Conservation (phyloP, 2,329 filamentous ascomycete species). For the Chaetomium olivaceum region DNA sequence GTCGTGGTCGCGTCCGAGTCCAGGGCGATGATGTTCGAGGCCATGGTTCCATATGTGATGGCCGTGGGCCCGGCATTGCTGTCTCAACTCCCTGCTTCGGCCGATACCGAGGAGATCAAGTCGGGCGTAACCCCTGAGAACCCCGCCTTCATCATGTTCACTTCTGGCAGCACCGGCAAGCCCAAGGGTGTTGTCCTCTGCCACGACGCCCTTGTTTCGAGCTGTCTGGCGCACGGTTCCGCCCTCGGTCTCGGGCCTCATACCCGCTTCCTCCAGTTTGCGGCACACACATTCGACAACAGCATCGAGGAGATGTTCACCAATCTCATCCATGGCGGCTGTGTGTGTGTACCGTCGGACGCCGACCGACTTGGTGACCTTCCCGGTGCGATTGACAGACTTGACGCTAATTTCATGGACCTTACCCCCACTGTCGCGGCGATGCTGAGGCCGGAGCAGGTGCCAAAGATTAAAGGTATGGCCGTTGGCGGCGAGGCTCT, state of each 20-base stretch:
- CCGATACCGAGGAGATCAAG: neutral
- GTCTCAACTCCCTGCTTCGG: neutral
- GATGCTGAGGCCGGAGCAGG: conserved; percentile 31
- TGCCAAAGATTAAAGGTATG: conserved; percentile 34
- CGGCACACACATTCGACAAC: conserved; percentile 45
- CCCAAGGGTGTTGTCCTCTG: conserved; percentile 53
- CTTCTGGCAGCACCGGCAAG: conserved; percentile 54
- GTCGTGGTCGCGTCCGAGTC: conserved; percentile 28
- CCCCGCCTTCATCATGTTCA: conserved; percentile 48
- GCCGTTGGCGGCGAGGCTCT: conserved; percentile 35
- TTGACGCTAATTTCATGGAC: conserved; percentile 34
- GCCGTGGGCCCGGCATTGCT: conserved; percentile 20
- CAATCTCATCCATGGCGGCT: conserved; percentile 43
- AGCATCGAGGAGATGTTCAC: conserved; percentile 44
- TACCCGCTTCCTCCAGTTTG: conserved; percentile 36
- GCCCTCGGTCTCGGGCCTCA: conserved; percentile 22
- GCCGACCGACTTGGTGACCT: conserved; percentile 43
- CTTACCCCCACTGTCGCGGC: conserved; percentile 36
- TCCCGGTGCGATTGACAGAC: conserved; percentile 33
- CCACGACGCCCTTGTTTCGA: conserved; percentile 34
- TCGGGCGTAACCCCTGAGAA: conserved; percentile 19
- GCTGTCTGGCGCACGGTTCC: conserved; percentile 26
- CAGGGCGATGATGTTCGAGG: conserved; percentile 22
- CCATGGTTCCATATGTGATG: conserved; percentile 30
- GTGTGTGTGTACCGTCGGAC: conserved; percentile 45